These are phyloP conservation scores for Colletotrichum trifolii DNA, from an alignment of 2,329 filamentous ascomycete species.

Conservation along the genomic window DNA sequence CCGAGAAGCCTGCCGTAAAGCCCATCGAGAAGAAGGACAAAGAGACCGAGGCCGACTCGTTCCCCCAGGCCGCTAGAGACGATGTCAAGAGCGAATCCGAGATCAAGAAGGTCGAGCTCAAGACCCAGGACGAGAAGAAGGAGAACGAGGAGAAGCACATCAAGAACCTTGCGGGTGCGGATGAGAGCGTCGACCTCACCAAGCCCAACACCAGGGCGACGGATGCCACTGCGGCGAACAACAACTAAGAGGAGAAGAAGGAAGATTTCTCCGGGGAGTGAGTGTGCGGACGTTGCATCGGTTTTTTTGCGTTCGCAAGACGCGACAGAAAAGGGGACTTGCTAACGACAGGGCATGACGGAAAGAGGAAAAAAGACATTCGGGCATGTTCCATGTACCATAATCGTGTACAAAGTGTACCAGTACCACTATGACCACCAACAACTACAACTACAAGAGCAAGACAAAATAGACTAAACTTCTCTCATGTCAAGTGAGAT, in stretches of 20 bases:
- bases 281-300: too few species aligned
- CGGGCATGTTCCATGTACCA: constrained; percentile 33
- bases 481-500: constrained; percentile 6
- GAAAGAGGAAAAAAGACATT: background rate
- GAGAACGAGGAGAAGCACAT: constrained; percentile 24
- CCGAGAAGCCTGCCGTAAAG: background rate
- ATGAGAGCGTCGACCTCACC: constrained; percentile 32
- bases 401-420: constrained; percentile 37
- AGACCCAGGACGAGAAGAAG: constrained; percentile 33
- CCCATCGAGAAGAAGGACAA: constrained; percentile 16
- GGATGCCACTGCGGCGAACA: constrained; percentile 48
- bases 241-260: constrained; percentile 17
- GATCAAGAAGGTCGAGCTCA: constrained; percentile 33
- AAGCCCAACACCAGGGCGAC: constrained; percentile 41
- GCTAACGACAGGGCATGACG: constrained; percentile 35
- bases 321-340: background rate
- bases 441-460: background rate
- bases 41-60: constrained; percentile 13
- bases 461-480: constrained; percentile 32
- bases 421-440: background rate
- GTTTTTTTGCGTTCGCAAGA: too few species aligned
- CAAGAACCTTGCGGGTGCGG: constrained; percentile 9
- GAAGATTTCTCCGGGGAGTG: background rate
- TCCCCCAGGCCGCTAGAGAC: constrained; percentile 8
- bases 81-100: constrained; percentile 24